A percentile compares a stretch with the other conserved stretches of the same genome.
phyloP scores from a whole-genome alignment of 805 yeast species.

The Torulaspora delbrueckii region DNA sequence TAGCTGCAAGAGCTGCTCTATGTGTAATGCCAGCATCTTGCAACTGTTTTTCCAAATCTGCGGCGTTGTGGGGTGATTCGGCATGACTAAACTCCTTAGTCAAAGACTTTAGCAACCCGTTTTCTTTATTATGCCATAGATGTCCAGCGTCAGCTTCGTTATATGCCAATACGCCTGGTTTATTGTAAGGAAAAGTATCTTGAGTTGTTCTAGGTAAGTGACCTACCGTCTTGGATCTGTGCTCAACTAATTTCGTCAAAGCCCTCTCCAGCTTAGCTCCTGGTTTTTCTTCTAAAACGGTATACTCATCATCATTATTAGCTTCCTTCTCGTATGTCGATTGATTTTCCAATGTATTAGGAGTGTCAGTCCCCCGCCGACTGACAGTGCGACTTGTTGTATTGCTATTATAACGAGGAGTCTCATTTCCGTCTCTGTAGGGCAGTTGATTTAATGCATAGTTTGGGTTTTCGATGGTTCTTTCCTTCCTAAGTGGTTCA shows the following conservation, averaged over 20 bases:
- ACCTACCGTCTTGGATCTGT: not conserved
- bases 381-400: not conserved
- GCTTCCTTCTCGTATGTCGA: not conserved
- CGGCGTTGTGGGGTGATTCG: slow-evolving; percentile 21
- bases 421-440: not conserved
- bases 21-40: slow-evolving; percentile 39
- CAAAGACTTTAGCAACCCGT: slow-evolving; percentile 17
- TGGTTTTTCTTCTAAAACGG: slow-evolving; percentile 34
- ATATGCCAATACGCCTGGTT: slow-evolving; percentile 6
- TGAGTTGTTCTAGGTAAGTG: slow-evolving; percentile 28
- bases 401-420: not conserved
- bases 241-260: slow-evolving; percentile 24
- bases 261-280: slow-evolving; percentile 36
- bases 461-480: slow-evolving; percentile 48
- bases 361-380: not conserved
- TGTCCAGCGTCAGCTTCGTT: not conserved
- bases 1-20: slow-evolving; percentile 41
- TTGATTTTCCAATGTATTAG: not conserved
- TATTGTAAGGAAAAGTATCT: slow-evolving; percentile 21
- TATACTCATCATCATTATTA: slow-evolving; percentile 23
- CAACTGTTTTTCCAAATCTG: slow-evolving; percentile 34
- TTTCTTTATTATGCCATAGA: not conserved
- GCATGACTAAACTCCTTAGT: slow-evolving; percentile 18
- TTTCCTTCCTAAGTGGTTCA: slow-evolving; percentile 51
- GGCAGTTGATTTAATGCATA: not conserved